Conservation (phyloP, 768 basidiomycete genomes). For the Phylloporus sp. region DNA sequence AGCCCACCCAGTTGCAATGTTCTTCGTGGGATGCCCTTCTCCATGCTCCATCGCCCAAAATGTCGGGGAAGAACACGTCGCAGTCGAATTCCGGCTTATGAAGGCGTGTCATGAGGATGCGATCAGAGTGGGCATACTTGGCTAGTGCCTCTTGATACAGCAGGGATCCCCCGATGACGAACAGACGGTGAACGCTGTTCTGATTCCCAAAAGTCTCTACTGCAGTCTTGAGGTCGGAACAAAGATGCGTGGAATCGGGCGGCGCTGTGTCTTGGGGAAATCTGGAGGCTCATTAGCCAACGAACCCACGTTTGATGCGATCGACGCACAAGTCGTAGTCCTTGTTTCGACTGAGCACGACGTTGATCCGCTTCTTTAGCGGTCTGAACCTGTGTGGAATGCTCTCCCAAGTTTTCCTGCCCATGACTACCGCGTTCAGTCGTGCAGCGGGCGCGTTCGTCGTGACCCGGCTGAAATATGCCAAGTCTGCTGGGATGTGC, state of each 20-base stretch:
- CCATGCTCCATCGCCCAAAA: constrained; percentile 52
- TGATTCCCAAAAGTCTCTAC: constrained; percentile 9
- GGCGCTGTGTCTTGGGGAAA: constrained; percentile 5
- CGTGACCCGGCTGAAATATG: constrained; percentile 85
- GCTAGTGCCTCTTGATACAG: constrained; percentile 68
- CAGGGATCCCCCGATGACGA: constrained; percentile 91
- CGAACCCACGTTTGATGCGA: neutral
- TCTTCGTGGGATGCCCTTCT: constrained; percentile 52
- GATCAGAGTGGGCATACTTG: constrained; percentile 39
- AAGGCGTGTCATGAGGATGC: constrained; percentile 85
- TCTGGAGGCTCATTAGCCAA: constrained; percentile 13
- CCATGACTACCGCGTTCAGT: constrained; percentile 87
- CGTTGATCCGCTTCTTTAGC: constrained; percentile 66
- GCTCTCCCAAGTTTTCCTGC: constrained; percentile 95
- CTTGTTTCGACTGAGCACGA: constrained; percentile 64
- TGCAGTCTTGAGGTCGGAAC: constrained; percentile 18
- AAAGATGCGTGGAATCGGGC: constrained; percentile 29
- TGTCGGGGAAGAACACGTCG: constrained; percentile 83
- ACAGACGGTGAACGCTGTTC: constrained; percentile 49
- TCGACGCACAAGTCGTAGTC: constrained; percentile 57
- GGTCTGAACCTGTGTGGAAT: constrained; percentile 85
- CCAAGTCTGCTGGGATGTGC: constrained; percentile 84
- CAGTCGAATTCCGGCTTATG: constrained; percentile 73
- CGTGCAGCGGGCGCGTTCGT: constrained; percentile 48
- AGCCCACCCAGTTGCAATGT: constrained; percentile 73